Conservation (phyloP, 805 yeast species). For the Saccharomycopsis amapae region DNA sequence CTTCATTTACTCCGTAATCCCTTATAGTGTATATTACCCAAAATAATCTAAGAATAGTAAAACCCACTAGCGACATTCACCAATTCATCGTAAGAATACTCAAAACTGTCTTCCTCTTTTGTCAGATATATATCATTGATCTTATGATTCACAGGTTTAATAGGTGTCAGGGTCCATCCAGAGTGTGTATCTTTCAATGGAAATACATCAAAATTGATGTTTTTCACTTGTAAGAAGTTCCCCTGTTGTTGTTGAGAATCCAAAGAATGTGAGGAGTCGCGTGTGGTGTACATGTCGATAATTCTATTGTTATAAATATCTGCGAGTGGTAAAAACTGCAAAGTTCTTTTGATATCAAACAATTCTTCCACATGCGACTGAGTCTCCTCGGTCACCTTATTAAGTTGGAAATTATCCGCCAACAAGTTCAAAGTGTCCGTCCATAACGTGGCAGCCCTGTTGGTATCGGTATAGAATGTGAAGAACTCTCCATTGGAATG, state of each 20-base stretch:
- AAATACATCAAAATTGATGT: constrained; percentile 7
- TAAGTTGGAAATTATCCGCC: constrained; percentile 11
- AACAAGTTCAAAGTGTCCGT: constrained; percentile 15
- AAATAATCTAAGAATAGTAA: constrained; percentile 21
- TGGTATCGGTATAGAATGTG: constrained; percentile 15
- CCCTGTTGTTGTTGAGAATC: background rate
- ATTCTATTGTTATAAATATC: constrained; percentile 7
- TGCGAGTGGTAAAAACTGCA: constrained; percentile 18
- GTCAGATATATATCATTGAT: too few relatives aligned
- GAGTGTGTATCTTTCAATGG: background rate
- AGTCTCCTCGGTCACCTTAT: constrained; percentile 12
- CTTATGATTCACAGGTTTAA: too few relatives aligned
- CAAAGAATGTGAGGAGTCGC: background rate
- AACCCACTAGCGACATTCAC: constrained; percentile 11
- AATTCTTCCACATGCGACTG: constrained; percentile 14
- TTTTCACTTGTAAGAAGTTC: constrained; percentile 14
- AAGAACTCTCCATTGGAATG: constrained; percentile 1
- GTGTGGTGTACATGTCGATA: constrained; percentile 8
- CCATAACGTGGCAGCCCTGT: constrained; percentile 14
- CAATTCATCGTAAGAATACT: constrained; percentile 17
- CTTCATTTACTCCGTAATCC: too few relatives aligned
- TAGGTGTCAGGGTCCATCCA: background rate
- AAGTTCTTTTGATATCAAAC: constrained; percentile 15
- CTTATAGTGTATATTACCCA: too few relatives aligned
- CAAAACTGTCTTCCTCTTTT: constrained; percentile 10